These are phyloP conservation scores for Chaetothyriales sp. DNA, from an alignment of 2,329 filamentous ascomycete genomes.

Conservation along the genomic window DNA sequence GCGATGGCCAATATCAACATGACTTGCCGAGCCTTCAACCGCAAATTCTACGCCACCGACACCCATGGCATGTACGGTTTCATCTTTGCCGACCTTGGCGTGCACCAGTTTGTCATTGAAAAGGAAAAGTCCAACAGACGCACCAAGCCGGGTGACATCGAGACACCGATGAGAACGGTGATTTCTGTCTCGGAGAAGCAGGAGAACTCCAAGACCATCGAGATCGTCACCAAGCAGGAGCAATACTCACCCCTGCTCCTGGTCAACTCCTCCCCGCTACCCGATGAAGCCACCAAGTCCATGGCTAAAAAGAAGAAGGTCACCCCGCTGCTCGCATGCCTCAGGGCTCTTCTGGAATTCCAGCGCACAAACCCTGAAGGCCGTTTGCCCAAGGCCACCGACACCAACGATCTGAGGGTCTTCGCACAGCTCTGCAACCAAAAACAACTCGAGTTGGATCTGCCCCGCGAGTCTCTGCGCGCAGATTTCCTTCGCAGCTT, in stretches of 20 bases:
- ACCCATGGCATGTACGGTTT: constrained; percentile 87
- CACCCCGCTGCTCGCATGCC: constrained; percentile 70
- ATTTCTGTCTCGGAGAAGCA: constrained; percentile 55
- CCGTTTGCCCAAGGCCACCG: constrained; percentile 41
- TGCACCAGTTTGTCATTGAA: constrained; percentile 80
- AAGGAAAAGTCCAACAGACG: constrained; percentile 65
- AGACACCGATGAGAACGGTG: constrained; percentile 67
- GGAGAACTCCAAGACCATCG: constrained; percentile 56
- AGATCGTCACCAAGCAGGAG: constrained; percentile 85
- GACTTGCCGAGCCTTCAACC: constrained; percentile 61
- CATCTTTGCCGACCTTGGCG: constrained; percentile 83
- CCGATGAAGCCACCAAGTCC: constrained; percentile 54
- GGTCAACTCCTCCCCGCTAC: constrained; percentile 64
- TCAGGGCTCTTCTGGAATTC: constrained; percentile 85
- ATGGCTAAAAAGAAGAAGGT: constrained; percentile 59
- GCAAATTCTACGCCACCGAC: constrained; percentile 78
- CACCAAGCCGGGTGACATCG: constrained; percentile 42
- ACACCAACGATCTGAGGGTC: constrained; percentile 49
- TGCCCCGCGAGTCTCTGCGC: constrained; percentile 53
- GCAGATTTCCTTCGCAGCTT: constrained; percentile 69
- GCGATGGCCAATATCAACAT: constrained; percentile 71
- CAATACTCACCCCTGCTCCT: constrained; percentile 76
- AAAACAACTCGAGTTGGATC: constrained; percentile 60
- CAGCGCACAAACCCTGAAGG: constrained; percentile 41
- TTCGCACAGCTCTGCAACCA: constrained; percentile 69